phyloP scores from a whole-genome alignment of 345 rosid species.

The Brassica nigra region DNA sequence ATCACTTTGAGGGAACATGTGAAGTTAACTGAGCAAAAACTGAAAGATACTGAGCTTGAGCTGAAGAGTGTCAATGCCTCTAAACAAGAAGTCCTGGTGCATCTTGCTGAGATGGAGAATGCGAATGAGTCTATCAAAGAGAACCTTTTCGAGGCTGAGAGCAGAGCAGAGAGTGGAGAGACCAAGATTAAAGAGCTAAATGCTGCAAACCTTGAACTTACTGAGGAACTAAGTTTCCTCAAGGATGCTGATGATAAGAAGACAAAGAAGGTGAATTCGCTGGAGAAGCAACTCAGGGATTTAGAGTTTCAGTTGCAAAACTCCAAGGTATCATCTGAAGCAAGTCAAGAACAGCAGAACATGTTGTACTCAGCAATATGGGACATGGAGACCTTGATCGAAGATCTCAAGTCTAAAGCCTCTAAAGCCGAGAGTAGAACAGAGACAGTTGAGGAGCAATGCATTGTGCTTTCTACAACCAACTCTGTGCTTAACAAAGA shows the following conservation, averaged over 20 bases:
- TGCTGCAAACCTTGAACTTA: slow-evolving; percentile 71
- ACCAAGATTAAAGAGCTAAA: slow-evolving; percentile 63
- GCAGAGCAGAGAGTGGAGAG: slow-evolving; percentile 70
- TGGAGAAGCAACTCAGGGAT: slow-evolving; percentile 86
- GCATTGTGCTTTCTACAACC: slow-evolving; percentile 60
- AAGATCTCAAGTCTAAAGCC: slow-evolving; percentile 88
- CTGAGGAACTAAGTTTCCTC: slow-evolving; percentile 78
- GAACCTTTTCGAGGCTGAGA: slow-evolving; percentile 65
- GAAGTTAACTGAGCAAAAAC: slow-evolving; percentile 61
- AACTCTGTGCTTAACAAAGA: slow-evolving; percentile 68
- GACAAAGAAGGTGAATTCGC: slow-evolving; percentile 66
- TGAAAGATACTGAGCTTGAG: slow-evolving; percentile 50
- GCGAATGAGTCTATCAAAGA: slow-evolving; percentile 67
- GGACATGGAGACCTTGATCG: slow-evolving; percentile 98
- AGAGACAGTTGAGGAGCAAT: slow-evolving; percentile 75
- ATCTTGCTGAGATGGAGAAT: slow-evolving; percentile 70
- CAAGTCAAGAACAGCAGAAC: slow-evolving; percentile 90
- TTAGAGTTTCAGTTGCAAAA: slow-evolving; percentile 68
- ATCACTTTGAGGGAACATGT: slow-evolving; percentile 52
- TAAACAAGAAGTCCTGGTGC: slow-evolving; percentile 64
- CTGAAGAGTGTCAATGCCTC: slow-evolving; percentile 52
- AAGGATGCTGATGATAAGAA: slow-evolving; percentile 59
- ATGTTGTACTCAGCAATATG: slow-evolving; percentile 95
- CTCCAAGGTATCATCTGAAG: slow-evolving; percentile 75
- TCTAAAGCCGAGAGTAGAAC: slow-evolving; percentile 80